Base-by-base conservation (phyloP, 75 land plant genomes). In the Pseudotsuga menziesii region DNA sequence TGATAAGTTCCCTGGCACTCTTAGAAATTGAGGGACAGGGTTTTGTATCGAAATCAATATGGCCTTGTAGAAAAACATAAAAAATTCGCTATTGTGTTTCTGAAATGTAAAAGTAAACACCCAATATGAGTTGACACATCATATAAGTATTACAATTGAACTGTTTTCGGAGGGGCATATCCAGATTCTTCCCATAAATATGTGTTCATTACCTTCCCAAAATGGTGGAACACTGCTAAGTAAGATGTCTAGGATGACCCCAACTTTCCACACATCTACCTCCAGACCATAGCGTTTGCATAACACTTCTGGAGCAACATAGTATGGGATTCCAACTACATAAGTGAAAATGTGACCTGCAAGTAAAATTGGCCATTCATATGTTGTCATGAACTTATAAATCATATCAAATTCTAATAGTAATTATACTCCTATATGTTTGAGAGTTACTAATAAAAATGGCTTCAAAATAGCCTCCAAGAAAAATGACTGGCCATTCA, bases 1-100 rank as follows among this genome's bases (percentile, higher is more conserved):
- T 78, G 2, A 81, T 52, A 11, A 81, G 56, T 12, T 81, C 80
- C 44, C 76, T 81, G 3, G 80, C 82, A 20, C 82, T 39, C 17
- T 63, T 72, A 35, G 76, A 66, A 23, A 14, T n/a, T n/a, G n/a
- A 52, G 11, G 82, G 80, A 80, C 80, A 81, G 16, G 82, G 82
- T 62, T 75, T 54, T 56, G 15, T 56, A 9, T 11, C 9, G 1
- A 29, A 29, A 29, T 29, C 32, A 29, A 29, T 56, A 14, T 56
- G 2, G 15, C 57, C 15, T 56, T 2, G 2, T 56, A 56, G 57
- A 56, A 56, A 1, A 56, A 1, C 57, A 56, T 56, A 9, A 56
- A 56, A 56, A 14, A 56, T 1, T 56, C 2, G 2, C 0, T 2
- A 0, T 56, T 56, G 57, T 56, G 36, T 80, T 54, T 55, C 41